Evolutionary conservation across 164 flowering plant genomes (phyloP).

Genomic region (Tetrastigma voinierianum): DNA sequence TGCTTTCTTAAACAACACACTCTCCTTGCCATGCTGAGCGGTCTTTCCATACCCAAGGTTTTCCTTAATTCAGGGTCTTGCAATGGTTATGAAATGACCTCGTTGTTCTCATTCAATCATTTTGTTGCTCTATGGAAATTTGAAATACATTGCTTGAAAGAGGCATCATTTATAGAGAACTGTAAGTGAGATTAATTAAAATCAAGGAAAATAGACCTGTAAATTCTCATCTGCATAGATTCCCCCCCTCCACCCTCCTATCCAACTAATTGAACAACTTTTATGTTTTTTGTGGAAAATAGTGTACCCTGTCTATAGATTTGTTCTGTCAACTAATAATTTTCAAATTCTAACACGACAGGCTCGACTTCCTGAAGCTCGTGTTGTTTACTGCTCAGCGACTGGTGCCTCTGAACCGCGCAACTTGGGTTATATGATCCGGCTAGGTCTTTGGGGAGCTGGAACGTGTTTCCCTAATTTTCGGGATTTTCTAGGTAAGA

Average conservation of each 20-base stretch:
- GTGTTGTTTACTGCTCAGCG: constrained; percentile 96
- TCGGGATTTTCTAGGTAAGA: constrained; percentile 74
- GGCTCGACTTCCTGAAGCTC: constrained; percentile 92
- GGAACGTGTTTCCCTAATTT: constrained; percentile 80
- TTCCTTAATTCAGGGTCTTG: too few relatives aligned
- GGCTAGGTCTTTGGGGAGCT: constrained; percentile 98
- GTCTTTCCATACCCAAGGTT: too few relatives aligned
- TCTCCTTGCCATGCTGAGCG: too few relatives aligned
- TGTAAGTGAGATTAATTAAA: too few relatives aligned
- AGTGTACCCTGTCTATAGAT: neutral
- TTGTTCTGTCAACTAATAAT: constrained; percentile 10
- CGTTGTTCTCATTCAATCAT: too few relatives aligned
- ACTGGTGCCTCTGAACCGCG: constrained; percentile 99
- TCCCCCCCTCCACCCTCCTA: neutral
- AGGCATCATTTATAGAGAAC: too few relatives aligned
- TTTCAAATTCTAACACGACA: constrained; percentile 34
- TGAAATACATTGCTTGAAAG: too few relatives aligned
- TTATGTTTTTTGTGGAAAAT: neutral
- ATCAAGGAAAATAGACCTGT: too few relatives aligned
- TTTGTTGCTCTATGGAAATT: too few relatives aligned
- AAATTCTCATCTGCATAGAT: too few relatives aligned
- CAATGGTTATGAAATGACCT: too few relatives aligned
- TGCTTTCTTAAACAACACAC: too few relatives aligned
- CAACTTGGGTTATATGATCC: constrained; percentile 96
- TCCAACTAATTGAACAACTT: neutral